Evolutionary conservation across 768 basidiomycete species (phyloP), one percentile per base, ranked within the genome.

Genomic region (Pleurotus eryngii): DNA sequence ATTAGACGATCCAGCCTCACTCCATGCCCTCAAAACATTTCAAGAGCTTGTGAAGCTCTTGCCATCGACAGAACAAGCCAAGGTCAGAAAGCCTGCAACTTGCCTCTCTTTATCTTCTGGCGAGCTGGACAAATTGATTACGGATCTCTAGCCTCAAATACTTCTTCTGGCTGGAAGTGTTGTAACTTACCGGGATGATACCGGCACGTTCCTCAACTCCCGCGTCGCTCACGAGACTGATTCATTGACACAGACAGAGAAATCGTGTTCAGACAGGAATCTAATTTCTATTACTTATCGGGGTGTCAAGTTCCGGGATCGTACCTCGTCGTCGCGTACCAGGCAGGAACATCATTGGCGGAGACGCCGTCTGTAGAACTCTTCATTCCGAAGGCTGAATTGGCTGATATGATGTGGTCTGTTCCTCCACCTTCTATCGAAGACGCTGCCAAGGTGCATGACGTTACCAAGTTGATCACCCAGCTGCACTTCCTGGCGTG

Each of bases 211-310:
- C 42, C 67, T 76, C 3, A 30, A 8, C 30, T 26, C 9, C 30
- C 8, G 8, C 30, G 30, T 30, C 30, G 92, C 92, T 61, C 72
- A 26, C 95, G 70, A 88, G 30, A 11, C 30, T 30, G 30, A 30
- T 8, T 30, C 30, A 11, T 30, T 8, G 17, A 14, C 24, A 11
- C 24, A 46, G 43, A 56, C 26, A 53, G 51, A 35, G 50, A 40
- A 30, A 40, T 53, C 39, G 30, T 74, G 3, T 87, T 87, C 45
- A 53, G 49, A 12, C 60, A 61, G 18, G 87, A 90, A 68, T 83
- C 83, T 57, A 90, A 91, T 69, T 92, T 91, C 66, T 81, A 76
- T 67, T 92, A 88, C 67, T 77, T 96, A 14, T 83, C 90, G 0
- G 94, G 92, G 9, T 8, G 90, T 71, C 74, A 77, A 47, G 78